These are phyloP conservation scores for Dictyostelium discoideum DNA, from an alignment of 78 protist species.

Conservation along the genomic window DNA sequence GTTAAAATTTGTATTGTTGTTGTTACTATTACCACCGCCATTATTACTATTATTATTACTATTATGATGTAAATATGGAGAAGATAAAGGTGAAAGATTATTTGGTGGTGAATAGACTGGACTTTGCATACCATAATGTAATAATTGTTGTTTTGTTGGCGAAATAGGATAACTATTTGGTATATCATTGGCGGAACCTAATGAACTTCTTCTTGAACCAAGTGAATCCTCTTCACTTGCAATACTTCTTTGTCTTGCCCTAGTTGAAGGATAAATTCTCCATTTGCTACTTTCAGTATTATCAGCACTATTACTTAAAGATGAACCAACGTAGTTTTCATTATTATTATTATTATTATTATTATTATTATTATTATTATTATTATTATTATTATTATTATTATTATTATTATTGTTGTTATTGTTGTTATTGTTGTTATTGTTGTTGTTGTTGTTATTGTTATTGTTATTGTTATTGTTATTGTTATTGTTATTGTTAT, in stretches of 20 bases:
- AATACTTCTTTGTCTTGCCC: not conserved
- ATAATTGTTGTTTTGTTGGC: not conserved
- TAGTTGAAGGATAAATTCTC: not conserved
- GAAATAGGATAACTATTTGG: not conserved
- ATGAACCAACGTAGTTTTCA: not conserved
- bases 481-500: not conserved
- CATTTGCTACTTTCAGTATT: not conserved
- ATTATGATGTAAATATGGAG: not conserved
- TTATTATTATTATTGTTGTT: slow-evolving; percentile 17
- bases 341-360: not conserved
- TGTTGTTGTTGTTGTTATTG: not conserved
- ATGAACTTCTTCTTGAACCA: not conserved
- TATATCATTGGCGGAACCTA: not conserved
- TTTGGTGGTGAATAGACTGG: not conserved
- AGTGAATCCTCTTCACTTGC: not conserved
- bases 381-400: slow-evolving; percentile 15
- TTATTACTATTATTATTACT: not conserved
- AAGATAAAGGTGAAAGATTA: not conserved
- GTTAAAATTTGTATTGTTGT: not conserved
- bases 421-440: not conserved
- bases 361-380: not conserved
- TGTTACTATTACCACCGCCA: not conserved
- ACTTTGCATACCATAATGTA: not conserved
- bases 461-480: not conserved
- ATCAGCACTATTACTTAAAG: not conserved